Base-by-base conservation (phyloP, 1,139 yeast species). In the Yamadazyma sp. region DNA sequence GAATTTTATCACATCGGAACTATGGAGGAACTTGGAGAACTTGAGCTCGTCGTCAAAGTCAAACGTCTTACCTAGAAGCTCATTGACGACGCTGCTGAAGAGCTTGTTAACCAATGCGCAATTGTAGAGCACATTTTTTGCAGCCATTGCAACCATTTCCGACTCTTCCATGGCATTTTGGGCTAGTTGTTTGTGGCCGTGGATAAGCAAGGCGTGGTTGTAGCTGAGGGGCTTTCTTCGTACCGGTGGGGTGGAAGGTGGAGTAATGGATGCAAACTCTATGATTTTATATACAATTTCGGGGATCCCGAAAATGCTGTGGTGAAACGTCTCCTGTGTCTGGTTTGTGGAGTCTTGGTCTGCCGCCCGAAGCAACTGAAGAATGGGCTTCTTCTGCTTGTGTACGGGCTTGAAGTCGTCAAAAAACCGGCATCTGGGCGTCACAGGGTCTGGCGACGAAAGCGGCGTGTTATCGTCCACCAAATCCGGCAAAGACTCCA, bases 241-340 rank as follows among this genome's bases (percentile, higher is more conserved):
- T 1, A 70, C 56, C 29, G 86, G 84, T 2, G 92, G 88, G 13
- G 80, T 65, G 4, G 58, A 56, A 6, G 77, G 64, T 38, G 52
- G 57, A 43, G 63, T 69, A 25, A 64, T 62, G 34, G 84, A 86
- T 11, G 86, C 81, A 56, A 67, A 78, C 17, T 68, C 64, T 20
- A 88, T 52, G 12, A 89, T 85, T 42, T 71, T 68, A 46, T 72
- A 62, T 14, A 88, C 68, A 40, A 89, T 82, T 57, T 89, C 96
- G 0, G 96, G 96, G 14, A 84, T 80, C 37, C 70, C 70, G 53
- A 88, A 83, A 5, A 88, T 83, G 67, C 63, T 40, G 73, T 77
- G 21, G 21, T 5, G 21, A n/a, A n/a, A n/a, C n/a, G n/a, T n/a
- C n/a, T n/a, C n/a, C n/a, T n/a, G n/a, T n/a, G n/a, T n/a, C n/a